Conservation (phyloP, 805 yeast species). For the Pichia rugopelliculosa region DNA sequence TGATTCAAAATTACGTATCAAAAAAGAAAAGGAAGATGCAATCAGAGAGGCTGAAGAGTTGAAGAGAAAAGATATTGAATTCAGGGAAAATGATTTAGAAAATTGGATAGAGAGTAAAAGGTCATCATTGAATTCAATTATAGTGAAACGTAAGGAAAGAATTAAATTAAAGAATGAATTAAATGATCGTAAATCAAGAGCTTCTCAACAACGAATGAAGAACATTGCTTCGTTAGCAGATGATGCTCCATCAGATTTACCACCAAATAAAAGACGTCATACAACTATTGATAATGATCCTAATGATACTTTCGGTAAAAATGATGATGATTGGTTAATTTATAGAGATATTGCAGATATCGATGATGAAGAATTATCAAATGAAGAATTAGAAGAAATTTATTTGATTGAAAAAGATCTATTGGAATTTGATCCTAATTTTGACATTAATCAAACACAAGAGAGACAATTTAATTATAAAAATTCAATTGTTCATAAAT, state of each 20-base stretch:
- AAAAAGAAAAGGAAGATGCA: constrained; percentile 67
- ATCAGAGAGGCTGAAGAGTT: constrained; percentile 52
- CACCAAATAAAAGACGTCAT: constrained; percentile 35
- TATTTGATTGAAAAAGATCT: constrained; percentile 65
- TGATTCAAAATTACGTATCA: constrained; percentile 81
- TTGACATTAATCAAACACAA: constrained; percentile 76
- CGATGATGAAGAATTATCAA: constrained; percentile 74
- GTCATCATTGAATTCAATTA: constrained; percentile 46
- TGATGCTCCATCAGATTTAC: constrained; percentile 28
- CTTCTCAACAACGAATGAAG: constrained; percentile 90
- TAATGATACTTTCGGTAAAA: constrained; percentile 88
- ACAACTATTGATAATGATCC: constrained; percentile 84
- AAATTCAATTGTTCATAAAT: constrained; percentile 69
- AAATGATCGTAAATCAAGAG: constrained; percentile 81
- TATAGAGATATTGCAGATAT: constrained; percentile 75
- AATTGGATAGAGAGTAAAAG: constrained; percentile 79
- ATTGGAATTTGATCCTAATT: constrained; percentile 75
- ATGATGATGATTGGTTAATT: constrained; percentile 92
- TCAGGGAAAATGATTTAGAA: constrained; percentile 66
- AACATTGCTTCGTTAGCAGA: constrained; percentile 84
- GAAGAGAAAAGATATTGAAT: constrained; percentile 58
- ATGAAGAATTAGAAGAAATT: constrained; percentile 57
- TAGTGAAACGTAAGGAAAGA: constrained; percentile 59
- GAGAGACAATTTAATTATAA: constrained; percentile 84
- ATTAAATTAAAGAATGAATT: constrained; percentile 66